Base-by-base conservation (phyloP, 2,329 filamentous ascomycete genomes). In the Ceratocystiopsis sp. region DNA sequence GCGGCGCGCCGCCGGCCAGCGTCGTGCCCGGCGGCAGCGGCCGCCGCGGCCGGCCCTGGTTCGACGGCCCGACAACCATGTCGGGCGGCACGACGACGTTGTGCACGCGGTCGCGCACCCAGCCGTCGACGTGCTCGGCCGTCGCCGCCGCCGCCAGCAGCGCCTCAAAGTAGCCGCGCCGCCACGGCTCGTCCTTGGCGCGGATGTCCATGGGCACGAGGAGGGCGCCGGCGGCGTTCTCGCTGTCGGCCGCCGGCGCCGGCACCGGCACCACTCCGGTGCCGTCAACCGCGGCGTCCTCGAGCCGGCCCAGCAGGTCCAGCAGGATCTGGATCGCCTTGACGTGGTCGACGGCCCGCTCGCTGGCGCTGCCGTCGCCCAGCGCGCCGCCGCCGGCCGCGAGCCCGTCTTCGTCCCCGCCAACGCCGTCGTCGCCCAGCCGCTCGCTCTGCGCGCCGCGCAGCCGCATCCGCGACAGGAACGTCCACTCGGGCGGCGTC, bases 401-500 rank as follows among this genome's bases (percentile, higher is more conserved):
- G 7, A 19, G 32, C 32, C 33, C 16, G 13, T 37, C 42, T n/a
- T 34, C 34, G 13, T 37, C 37, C 42, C 63, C 61, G 18, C 68
- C 66, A n/a, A n/a, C 19, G 19, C 19, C 19, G 19, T 7, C 19
- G 21, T 64, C 66, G n/a, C 69, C 67, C 37, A 75, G 67, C 48
- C 73, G 70, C 41, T 71, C 67, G 43, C 70, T 71, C 52, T 69
- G 67, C 4, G 80, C 81, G 41, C 73, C 70, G 36, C 84, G 72
- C 48, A 83, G 68, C 35, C 69, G 66, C 60, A 80, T 73, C 19
- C 85, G 69, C 38, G 80, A 84, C 49, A 75, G 61, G 58, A 77
- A 80, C 0, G 65, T 65, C 85, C 87, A 95, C 57, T 93, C 87
- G 21, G 73, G 71, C 1, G 89, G 87, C 1, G 84, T 87, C 0